phyloP scores from a whole-genome alignment of 2,329 filamentous ascomycete genomes.

The Curvularia eragrostidis region DNA sequence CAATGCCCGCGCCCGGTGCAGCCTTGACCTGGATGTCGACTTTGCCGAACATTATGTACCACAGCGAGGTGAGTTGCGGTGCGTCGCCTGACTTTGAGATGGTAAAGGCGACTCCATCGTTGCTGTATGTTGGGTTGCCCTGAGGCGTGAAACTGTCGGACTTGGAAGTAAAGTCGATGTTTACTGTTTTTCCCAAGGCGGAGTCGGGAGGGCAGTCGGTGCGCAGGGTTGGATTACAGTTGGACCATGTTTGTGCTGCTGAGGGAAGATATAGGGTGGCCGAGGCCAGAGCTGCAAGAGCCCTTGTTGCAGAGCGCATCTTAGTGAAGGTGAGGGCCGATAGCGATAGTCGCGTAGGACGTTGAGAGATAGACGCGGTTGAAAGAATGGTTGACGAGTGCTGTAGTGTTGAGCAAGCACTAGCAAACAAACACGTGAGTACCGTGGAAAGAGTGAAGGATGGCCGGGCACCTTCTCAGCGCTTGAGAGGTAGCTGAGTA shows the following conservation, averaged over 20 bases:
- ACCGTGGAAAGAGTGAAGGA: slow-evolving; percentile 7
- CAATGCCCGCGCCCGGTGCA: slow-evolving; percentile 87
- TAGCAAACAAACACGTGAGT: slow-evolving; percentile 21
- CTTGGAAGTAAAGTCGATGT: slow-evolving; percentile 78
- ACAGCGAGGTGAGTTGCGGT: slow-evolving; percentile 84
- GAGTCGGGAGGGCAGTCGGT: slow-evolving; percentile 74
- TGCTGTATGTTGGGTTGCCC: slow-evolving; percentile 74
- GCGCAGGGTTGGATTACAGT: slow-evolving; percentile 63
- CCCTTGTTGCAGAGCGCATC: slow-evolving; percentile 45
- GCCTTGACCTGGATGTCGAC: slow-evolving; percentile 86
- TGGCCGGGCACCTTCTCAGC: slow-evolving; percentile 27
- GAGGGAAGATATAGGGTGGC: slow-evolving; percentile 50
- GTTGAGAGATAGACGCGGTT: slow-evolving; percentile 13
- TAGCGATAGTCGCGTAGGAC: slow-evolving; percentile 12
- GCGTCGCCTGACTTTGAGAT: slow-evolving; percentile 79
- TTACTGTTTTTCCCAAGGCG: slow-evolving; percentile 81
- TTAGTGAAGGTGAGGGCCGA: slow-evolving; percentile 17
- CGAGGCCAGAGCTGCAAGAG: slow-evolving; percentile 50
- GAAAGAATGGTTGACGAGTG: slow-evolving; percentile 11
- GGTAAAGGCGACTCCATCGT: slow-evolving; percentile 81
- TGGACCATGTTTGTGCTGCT: slow-evolving; percentile 61
- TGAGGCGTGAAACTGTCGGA: slow-evolving; percentile 80
- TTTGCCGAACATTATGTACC: slow-evolving; percentile 99
- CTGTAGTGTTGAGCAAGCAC: slow-evolving; percentile 11
- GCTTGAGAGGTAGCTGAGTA: slow-evolving; percentile 29